These are phyloP conservation scores for Leucaena leucocephala DNA, from an alignment of 306 rosid genomes.

Conservation along the genomic window DNA sequence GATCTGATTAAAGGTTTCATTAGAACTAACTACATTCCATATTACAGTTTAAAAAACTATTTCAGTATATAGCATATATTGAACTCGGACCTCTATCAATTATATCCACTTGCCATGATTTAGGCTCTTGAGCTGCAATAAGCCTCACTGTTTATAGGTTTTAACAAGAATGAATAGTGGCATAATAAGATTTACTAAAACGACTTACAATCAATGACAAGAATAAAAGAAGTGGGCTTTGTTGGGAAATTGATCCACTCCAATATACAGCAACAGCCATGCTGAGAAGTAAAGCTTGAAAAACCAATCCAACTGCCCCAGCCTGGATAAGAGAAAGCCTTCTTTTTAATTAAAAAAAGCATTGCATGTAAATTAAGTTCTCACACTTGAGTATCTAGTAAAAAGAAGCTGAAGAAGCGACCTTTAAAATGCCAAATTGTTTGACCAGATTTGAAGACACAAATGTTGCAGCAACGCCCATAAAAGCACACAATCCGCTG, in stretches of 20 bases:
- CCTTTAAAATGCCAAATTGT: constrained; percentile 90
- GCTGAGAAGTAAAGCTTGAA: constrained; percentile 92
- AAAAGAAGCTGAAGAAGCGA: constrained; percentile 36
- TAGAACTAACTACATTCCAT: constrained; percentile 14
- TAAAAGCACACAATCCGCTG: constrained; percentile 86
- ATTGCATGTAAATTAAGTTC: background rate
- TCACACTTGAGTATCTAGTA: background rate
- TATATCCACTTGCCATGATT: background rate
- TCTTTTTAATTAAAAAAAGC: background rate
- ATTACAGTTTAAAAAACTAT: constrained; percentile 24
- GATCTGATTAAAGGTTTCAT: background rate
- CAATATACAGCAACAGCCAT: constrained; percentile 86
- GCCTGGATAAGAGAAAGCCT: constrained; percentile 59
- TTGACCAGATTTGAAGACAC: constrained; percentile 78
- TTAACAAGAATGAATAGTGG: constrained; percentile 19
- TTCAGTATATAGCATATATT: background rate
- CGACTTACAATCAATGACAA: constrained; percentile 82
- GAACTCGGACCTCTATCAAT: background rate
- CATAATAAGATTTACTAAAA: constrained; percentile 10
- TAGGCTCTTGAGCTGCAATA: background rate
- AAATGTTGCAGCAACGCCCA: constrained; percentile 99
- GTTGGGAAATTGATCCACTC: constrained; percentile 73
- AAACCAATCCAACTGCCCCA: constrained; percentile 91
- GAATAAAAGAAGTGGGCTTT: constrained; percentile 80
- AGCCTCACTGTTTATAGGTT: constrained; percentile 16